Percentiles rank a stretch among this genome's conserved stretches.
phyloP scores from a whole-genome alignment of 1,139 yeast species.

The Nematodospora anomalae region DNA sequence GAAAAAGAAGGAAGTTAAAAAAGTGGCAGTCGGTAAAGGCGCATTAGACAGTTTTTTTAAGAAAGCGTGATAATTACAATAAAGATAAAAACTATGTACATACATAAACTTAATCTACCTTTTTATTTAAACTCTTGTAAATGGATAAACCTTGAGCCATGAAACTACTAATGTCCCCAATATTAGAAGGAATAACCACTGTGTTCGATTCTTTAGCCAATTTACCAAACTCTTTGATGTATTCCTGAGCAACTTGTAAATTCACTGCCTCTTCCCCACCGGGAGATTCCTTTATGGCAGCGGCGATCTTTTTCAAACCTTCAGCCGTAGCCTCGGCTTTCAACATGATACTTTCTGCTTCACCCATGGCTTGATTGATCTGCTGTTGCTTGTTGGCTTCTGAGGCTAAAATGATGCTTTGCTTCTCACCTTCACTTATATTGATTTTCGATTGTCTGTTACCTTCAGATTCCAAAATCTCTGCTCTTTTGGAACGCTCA shows the following conservation, averaged over 20 bases:
- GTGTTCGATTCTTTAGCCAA: slow-evolving; percentile 82
- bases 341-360: slow-evolving; percentile 63
- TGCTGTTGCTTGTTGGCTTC: slow-evolving; percentile 66
- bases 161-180: slow-evolving; percentile 72
- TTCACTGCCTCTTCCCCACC: slow-evolving; percentile 77
- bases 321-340: slow-evolving; percentile 78
- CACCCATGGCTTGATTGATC: slow-evolving; percentile 69
- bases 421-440: slow-evolving; percentile 80
- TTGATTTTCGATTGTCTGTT: slow-evolving; percentile 75
- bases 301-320: slow-evolving; percentile 63
- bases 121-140: slow-evolving; percentile 52
- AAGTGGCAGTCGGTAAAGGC: slow-evolving; percentile 56
- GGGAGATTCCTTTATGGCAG: slow-evolving; percentile 65
- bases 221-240: slow-evolving; percentile 78
- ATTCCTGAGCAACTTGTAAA: slow-evolving; percentile 79
- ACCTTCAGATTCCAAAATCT: slow-evolving; percentile 85
- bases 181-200: slow-evolving; percentile 71
- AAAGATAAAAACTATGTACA: slow-evolving; percentile 1
- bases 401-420: slow-evolving; percentile 65
- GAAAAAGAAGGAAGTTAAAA: slow-evolving; percentile 25
- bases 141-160: slow-evolving; percentile 79
- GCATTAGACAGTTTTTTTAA: slow-evolving; percentile 65
- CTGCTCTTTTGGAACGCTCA: slow-evolving; percentile 83
- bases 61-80: slow-evolving; percentile 20
- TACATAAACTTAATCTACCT: slow-evolving; percentile 2